Conservation (phyloP, 441 rosid species). For the Biscutella laevigata region DNA sequence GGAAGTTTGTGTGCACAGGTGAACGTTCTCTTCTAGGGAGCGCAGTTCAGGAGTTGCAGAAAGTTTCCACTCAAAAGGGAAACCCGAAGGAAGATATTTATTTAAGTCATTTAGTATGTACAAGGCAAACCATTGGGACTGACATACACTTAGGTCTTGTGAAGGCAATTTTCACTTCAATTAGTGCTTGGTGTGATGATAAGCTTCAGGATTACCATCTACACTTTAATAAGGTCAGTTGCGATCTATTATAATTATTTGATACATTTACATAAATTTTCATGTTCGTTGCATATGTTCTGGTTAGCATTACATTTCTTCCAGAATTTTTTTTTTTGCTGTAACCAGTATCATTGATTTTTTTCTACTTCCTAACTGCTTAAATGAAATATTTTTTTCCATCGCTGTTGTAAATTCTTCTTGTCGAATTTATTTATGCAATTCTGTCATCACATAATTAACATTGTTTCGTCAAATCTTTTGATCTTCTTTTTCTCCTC, state of each 20-base stretch:
- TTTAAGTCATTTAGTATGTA: constrained; percentile 49
- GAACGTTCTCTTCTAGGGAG: constrained; percentile 58
- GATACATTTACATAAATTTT: neutral
- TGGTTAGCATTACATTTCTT: constrained; percentile 10
- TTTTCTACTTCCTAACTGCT: neutral
- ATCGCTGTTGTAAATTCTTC: neutral
- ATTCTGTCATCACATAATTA: neutral
- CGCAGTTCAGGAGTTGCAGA: constrained; percentile 55
- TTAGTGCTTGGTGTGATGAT: constrained; percentile 74
- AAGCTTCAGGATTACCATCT: constrained; percentile 79
- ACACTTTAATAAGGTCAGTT: constrained; percentile 67
- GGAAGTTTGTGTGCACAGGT: constrained; percentile 74
- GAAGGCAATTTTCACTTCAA: constrained; percentile 53
- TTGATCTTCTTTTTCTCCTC: constrained; percentile 21
- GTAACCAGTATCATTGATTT: neutral
- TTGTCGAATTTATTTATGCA: neutral
- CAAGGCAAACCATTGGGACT: constrained; percentile 35
- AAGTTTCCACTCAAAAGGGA: constrained; percentile 38
- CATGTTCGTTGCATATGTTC: neutral
- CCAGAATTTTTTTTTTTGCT: neutral
- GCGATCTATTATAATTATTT: constrained; percentile 2
- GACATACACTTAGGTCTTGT: constrained; percentile 38
- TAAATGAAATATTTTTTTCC: neutral
- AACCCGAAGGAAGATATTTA: constrained; percentile 51
- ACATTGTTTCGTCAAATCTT: neutral